Base-by-base conservation (phyloP, 345 rosid genomes). In the Chamaenerion angustifolium region DNA sequence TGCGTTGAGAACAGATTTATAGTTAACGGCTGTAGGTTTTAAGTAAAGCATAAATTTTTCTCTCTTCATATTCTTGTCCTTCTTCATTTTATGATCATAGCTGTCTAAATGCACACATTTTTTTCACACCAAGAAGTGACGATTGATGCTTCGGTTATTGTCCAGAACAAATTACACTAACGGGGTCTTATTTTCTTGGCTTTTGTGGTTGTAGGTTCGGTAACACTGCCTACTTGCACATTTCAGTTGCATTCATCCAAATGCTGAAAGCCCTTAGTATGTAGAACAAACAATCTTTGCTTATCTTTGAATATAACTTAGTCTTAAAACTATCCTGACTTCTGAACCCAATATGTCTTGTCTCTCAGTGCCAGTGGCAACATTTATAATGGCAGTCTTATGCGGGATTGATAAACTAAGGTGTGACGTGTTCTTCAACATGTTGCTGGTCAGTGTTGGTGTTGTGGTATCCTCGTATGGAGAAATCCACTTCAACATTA, bases 201-300 rank as follows among this genome's bases (percentile, higher is more conserved):
- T 47, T n/a, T 35, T 64, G 13, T 41, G 45, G 52, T 47, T 48
- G 37, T 83, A 92, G 98, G 96, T 84, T 92, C 70, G 95, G 96
- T 31, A 84, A 92, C 74, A 92, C 94, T 54, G 96, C 96, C 49
- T 87, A 83, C 64, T 71, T 90, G 73, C 81, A 78, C 68, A 85
- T 87, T 44, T 87, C 96, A 16, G 95, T 87, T 57, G 95, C 98
- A 75, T 90, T 87, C 65, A 87, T 90, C 67, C 98, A 90, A 79
- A 86, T 90, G 98, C 98, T 92, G 43, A 87, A 87, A 73, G 96
- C 96, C 66, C 64, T 87, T 59, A 84, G 98, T 92, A 88, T 60
- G 95, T 73, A 45, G 45, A 63, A 56, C 13, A 59, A 43, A 56
- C 14, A 15, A 27, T 18, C 35, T 16, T n/a, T 51, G 41, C 43